Conservation (phyloP, 805 yeast genomes). For the Candida maesae region DNA sequence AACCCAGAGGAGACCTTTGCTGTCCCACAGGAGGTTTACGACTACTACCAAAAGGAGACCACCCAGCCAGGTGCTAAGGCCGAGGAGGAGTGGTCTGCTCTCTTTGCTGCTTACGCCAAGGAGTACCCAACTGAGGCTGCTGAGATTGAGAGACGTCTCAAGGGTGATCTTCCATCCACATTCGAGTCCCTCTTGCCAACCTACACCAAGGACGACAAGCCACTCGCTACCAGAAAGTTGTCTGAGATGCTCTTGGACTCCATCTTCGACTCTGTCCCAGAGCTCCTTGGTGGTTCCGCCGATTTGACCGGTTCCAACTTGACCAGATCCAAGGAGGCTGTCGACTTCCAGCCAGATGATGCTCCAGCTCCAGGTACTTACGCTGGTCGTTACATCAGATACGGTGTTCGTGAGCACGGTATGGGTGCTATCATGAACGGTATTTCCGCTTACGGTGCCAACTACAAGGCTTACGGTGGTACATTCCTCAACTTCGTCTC, state of each 20-base stretch:
- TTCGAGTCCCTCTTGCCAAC: conserved; percentile 77
- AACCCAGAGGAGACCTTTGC: conserved; percentile 74
- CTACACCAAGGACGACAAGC: conserved; percentile 58
- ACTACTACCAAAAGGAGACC: conserved; percentile 46
- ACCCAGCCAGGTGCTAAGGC: conserved; percentile 49
- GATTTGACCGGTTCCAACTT: conserved; percentile 12
- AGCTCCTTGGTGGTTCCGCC: conserved; percentile 12
- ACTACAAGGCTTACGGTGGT: conserved; percentile 61
- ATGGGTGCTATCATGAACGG: conserved; percentile 99
- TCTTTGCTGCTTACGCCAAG: conserved; percentile 47
- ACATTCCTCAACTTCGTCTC: conserved; percentile 92
- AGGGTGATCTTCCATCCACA: conserved; percentile 70
- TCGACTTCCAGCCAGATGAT: conserved; percentile 71
- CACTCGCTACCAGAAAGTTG: conserved; percentile 86
- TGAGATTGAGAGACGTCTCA: conserved; percentile 73
- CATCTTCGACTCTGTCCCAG: conserved; percentile 3
- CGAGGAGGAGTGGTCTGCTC: conserved; percentile 70
- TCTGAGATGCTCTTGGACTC: conserved; percentile 61
- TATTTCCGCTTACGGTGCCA: conserved; percentile 62
- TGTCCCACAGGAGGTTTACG: conserved; percentile 80
- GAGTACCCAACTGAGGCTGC: conserved; percentile 63
- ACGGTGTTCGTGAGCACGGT: conserved; percentile 98
- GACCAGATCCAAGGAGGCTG: conserved; percentile 45
- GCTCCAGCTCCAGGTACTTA: conserved; percentile 42
- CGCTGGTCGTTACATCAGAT: conserved; percentile 89